phyloP scores from a whole-genome alignment of 2,329 filamentous ascomycete species.

The Ilyonectria robusta region DNA sequence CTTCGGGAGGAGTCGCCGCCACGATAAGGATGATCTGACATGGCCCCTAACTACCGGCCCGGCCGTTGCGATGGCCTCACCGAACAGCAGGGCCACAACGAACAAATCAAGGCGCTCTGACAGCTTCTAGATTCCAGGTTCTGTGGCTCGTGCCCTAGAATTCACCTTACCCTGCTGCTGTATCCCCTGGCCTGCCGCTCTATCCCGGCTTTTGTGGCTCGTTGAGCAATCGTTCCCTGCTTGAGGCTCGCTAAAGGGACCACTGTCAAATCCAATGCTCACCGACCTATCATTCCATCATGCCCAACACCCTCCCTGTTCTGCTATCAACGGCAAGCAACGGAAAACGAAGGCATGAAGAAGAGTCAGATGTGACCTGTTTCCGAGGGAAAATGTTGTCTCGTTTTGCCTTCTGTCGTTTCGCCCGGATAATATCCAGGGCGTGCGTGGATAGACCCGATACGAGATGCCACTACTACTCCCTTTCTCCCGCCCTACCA shows the following conservation, averaged over 20 bases:
- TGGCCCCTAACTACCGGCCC: conserved; percentile 44
- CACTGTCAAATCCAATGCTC: conserved; percentile 2
- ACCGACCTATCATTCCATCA: conserved; percentile 18
- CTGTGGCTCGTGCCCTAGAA: conserved; percentile 26
- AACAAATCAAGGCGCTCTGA: conserved; percentile 23
- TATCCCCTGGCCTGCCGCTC: conserved; percentile 16
- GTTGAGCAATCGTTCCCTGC: conserved; percentile 15
- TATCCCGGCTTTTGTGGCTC: conserved; percentile 8
- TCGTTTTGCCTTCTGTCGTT: neutral
- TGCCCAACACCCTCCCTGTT: conserved; percentile 14
- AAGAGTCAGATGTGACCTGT: conserved; percentile 1
- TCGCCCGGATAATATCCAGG: conserved; percentile 2
- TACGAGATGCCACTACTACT: conserved; percentile 3
- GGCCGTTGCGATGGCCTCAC: conserved; percentile 31
- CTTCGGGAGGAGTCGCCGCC: conserved; percentile 29
- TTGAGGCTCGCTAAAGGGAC: conserved; percentile 7
- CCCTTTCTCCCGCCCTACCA: neutral
- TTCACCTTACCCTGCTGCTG: conserved; percentile 42
- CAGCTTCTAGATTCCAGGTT: conserved; percentile 39
- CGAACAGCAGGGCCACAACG: conserved; percentile 14
- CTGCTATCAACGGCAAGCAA: conserved; percentile 37
- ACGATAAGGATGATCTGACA: conserved; percentile 50
- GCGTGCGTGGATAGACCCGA: conserved; percentile 1
- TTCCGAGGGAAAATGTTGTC: neutral
- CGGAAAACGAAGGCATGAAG: conserved; percentile 43